Evolutionary conservation across 805 yeast genomes (phyloP), one percentile per base, ranked within the genome.

Genomic region (Yamadazyma scolyti): DNA sequence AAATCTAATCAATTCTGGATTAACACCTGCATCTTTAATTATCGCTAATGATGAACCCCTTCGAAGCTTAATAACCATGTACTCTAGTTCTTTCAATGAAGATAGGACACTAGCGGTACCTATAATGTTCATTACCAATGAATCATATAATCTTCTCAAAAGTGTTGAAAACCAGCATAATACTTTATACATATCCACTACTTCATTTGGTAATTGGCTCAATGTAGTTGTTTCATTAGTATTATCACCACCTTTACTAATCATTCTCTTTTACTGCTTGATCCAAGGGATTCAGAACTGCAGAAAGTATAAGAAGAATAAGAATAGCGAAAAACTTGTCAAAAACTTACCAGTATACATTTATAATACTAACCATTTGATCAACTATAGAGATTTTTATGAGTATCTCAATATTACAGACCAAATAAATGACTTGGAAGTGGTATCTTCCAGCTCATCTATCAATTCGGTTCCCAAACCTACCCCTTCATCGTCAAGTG

Each of bases 31-130:
- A 9, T 75, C 75, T 5, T 73, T 77, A 8, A 54, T 78, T n/a
- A 65, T 78, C 6, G 82, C 78, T 19, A 78, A 77, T 46, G 67
- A 73, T 44, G 68, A 59, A 34, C 68, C 69, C 5, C 47, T 50
- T 22, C 48, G 61, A 12, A 71, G 75, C 5, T 56, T 74, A 32
- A 61, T 76, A 15, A 73, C 79, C 15, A 76, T 75, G 81, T 75
- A 65, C 46, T 68, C 76, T 2, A 52, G 61, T 22, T 57, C 57
- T 16, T 72, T 63, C 36, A 64, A 70, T 30, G 62, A 56, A 30
- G 65, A 66, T 41, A 55, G 50, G 2, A 30, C 51, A 16, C 51
- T 71, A 22, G 46, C 41, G 5, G 57, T 70, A 10, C 82, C 84
- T 6, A 60, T 77, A 3, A 52, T 79, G 45, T 75, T 77, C 45